phyloP scores from a whole-genome alignment of 1,284 basidiomycete genomes.

The Phlebopus sp. region DNA sequence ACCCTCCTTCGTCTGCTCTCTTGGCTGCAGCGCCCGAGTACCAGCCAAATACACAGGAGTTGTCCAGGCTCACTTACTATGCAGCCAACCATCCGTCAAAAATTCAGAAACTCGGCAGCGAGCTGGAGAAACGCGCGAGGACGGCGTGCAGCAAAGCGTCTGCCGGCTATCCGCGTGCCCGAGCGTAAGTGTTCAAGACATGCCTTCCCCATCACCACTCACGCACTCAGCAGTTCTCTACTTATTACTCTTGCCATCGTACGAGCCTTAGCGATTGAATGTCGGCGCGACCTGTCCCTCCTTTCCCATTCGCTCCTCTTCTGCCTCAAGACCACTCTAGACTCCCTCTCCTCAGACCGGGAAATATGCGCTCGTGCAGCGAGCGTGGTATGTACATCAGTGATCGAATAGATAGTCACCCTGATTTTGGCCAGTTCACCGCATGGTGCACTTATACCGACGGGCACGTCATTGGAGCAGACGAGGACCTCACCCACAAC shows the following conservation, averaged over 20 bases:
- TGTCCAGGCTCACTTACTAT: conserved; percentile 91
- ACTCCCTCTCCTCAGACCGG: conserved; percentile 66
- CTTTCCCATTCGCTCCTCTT: conserved; percentile 78
- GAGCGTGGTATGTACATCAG: conserved; percentile 60
- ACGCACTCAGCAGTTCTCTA: conserved; percentile 56
- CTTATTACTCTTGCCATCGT: conserved; percentile 87
- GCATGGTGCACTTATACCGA: conserved; percentile 93
- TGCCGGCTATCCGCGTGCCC: conserved; percentile 70
- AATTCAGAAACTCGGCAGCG: conserved; percentile 80
- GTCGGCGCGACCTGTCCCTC: conserved; percentile 81
- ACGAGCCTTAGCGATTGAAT: conserved; percentile 85
- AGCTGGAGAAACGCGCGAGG: conserved; percentile 77
- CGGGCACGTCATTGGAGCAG: conserved; percentile 77
- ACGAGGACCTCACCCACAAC: conserved; percentile 64
- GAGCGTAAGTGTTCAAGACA: conserved; percentile 61
- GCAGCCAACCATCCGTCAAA: conserved; percentile 89
- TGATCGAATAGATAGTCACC: not conserved
- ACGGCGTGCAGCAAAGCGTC: conserved; percentile 68
- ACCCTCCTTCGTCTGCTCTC: conserved; percentile 81
- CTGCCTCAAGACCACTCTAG: conserved; percentile 68
- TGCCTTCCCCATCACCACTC: not conserved
- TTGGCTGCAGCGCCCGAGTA: conserved; percentile 77
- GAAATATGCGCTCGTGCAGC: conserved; percentile 85
- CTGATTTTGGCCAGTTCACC: conserved; percentile 59
- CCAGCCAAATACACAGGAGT: conserved; percentile 85